Base-by-base conservation (phyloP, 306 rosid species). In the Lablab purpureus region DNA sequence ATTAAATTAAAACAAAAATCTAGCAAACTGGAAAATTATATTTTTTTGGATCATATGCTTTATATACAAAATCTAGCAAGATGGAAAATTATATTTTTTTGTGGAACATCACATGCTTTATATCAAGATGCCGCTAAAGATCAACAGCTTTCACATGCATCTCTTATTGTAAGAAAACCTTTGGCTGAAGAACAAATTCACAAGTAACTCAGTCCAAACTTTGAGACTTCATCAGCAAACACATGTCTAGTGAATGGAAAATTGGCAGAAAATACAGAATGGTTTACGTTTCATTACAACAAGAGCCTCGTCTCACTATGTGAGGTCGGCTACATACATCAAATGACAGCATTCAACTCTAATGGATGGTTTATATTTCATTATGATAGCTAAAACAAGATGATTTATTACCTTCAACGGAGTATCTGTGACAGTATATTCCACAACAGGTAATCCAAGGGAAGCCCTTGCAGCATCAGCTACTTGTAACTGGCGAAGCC, bases 401-500 rank as follows among this genome's bases (percentile, higher is more conserved):
- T 10, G 11, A 59, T 49, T 43, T 0, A n/a, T 69, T 82, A 94
- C 97, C 96, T 88, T 69, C 65, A 94, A 81, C 1, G 97, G 97
- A 50, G 90, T 79, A 71, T 94, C 97, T 32, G 97, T 94, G 74
- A 94, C 92, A 70, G 76, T 82, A 73, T 88, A 94, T 78, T 92
- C 94, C 62, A 89, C 82, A 67, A 94, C 80, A 82, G 96, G 93
- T 85, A 92, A 89, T 73, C 98, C 98, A 82, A 92, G 97, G 34
- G 98, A 94, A 76, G 97, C 97, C 81, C 96, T 87, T 36, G 93
- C 92, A 25, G 96, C 97, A 85, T 94, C 96, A 27, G 96, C 96
- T 77, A 84, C 96, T 82, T 94, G 98, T 78, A 94, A 89, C 74
- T 94, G 98, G 67, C 92, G 91, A 85, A 85, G 54, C 14, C 75